Evolutionary conservation across 331 rosid genomes (phyloP).

Genomic region (Malus hybrid): DNA sequence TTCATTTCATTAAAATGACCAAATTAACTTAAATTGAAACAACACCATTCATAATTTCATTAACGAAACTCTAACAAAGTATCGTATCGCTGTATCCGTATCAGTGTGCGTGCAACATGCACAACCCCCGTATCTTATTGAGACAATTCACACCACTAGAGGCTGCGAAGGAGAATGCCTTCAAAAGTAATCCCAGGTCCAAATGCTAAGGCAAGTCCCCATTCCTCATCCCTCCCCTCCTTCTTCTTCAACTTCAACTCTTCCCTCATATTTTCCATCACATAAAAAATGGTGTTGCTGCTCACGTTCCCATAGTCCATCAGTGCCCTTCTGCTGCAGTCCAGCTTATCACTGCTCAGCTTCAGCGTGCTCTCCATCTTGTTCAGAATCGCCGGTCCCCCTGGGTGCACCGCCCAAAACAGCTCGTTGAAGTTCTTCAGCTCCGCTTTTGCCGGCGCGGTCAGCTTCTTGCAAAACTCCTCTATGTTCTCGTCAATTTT

Average conservation of each 20-base stretch:
- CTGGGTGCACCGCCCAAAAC: conserved; percentile 97
- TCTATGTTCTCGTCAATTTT: conserved; percentile 85
- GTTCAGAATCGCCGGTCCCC: conserved; percentile 89
- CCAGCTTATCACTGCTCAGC: conserved; percentile 52
- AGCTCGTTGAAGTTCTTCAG: conserved; percentile 54
- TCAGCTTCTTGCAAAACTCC: conserved; percentile 63
- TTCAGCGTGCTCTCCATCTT: conserved; percentile 51
- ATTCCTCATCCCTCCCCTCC: conserved; percentile 57
- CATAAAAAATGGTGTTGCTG: conserved; percentile 88
- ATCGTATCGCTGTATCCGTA: background rate
- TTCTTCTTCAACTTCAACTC: conserved; percentile 34
- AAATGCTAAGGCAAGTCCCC: conserved; percentile 95
- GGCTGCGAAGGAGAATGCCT: conserved; percentile 87
- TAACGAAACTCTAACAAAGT: no score
- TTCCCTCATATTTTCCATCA: conserved; percentile 80
- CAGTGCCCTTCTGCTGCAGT: conserved; percentile 75
- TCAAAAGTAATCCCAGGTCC: conserved; percentile 97
- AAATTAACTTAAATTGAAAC: background rate
- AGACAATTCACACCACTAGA: conserved; percentile 12
- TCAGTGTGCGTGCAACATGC: background rate
- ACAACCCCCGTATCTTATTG: background rate
- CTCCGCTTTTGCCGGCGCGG: conserved; percentile 22
- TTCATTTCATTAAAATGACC: background rate
- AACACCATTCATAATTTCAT: background rate
- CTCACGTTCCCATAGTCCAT: conserved; percentile 92